Evolutionary conservation across 306 rosid genomes (phyloP), one percentile per base, ranked within the genome.

Genomic region (Adenanthera pavonina): DNA sequence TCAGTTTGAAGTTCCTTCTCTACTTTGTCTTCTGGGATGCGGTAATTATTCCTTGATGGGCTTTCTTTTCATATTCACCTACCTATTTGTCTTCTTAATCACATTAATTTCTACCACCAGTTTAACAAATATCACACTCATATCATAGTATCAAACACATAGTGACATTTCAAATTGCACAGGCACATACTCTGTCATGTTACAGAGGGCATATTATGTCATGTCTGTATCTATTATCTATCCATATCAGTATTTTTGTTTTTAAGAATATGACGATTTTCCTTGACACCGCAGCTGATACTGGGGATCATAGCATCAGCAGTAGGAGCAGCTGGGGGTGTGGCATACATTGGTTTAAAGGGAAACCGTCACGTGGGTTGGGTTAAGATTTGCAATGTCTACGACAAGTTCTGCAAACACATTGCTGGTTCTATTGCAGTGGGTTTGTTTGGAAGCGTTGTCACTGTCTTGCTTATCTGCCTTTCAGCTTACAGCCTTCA

Each of bases 251-350:
- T 15, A 64, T 64, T 11, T 64, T 8, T 64, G 69, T 13, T 35
- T 17, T 1, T 35, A 14, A 46, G 69, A 64, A 35, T 13, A 12
- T 68, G 73, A 68, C 73, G 43, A 53, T 51, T 60, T 54, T 56
- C 51, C 3, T 48, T 81, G 81, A 62, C 17, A 19, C n/a, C 81
- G 83, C 89, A 94, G 95, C 79, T 91, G 75, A 84, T 90, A 46
- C 51, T 94, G 81, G 98, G 95, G 76, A 34, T 94, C 43, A 85
- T 85, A 46, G 95, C 92, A 44, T 87, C 98, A 8, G 98, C 95
- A 75, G 87, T 92, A 0, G 98, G 97, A 67, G 34, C 94, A 7
- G 95, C 95, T 0, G 98, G 91, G 9, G 81, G 84, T 5, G 84
- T 90, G n/a, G 97, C 92, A 14, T 90, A 94, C 56, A 4, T 89